Percentiles rank a stretch among this genome's conserved stretches.
phyloP scores from a whole-genome alignment of 495 filamentous ascomycete genomes.

The Cairneyella variabilis region DNA sequence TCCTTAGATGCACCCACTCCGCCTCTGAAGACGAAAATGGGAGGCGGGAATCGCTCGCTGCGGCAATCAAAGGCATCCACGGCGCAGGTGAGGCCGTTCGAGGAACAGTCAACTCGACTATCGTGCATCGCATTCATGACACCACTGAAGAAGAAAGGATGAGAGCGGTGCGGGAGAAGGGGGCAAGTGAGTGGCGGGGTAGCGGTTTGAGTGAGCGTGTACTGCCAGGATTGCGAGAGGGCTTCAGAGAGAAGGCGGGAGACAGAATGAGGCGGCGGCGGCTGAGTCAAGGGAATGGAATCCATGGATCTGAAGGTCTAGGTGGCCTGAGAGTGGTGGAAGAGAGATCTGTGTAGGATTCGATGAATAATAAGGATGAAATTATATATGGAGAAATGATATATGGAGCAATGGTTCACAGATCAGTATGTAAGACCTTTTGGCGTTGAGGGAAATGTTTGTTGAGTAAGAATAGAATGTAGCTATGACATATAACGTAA shows the following conservation, averaged over 20 bases:
- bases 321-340: conserved; percentile 3
- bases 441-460: too few species aligned
- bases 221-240: conserved; percentile 3
- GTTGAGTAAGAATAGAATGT: too few species aligned
- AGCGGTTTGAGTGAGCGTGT: conserved; percentile 13
- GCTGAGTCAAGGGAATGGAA: background rate
- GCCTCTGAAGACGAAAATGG: background rate
- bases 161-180: conserved; percentile 11
- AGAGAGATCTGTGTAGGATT: conserved; percentile 10
- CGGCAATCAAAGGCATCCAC: conserved; percentile 8
- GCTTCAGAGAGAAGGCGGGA: conserved; percentile 13
- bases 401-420: too few species aligned
- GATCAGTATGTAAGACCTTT: too few species aligned
- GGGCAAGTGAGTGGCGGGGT: conserved; percentile 11
- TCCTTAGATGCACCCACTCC: background rate
- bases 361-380: too few species aligned
- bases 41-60: background rate
- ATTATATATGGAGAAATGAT: too few species aligned
- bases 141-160: conserved; percentile 15
- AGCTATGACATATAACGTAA: too few species aligned
- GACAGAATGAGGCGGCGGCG: conserved; percentile 3
- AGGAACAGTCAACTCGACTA: conserved; percentile 11
- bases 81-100: conserved; percentile 18
- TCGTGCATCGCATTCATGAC: conserved; percentile 15
- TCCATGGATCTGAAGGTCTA: conserved; percentile 20